Evolutionary conservation across 306 rosid species (phyloP).

Genomic region (Cucurbita moschata): DNA sequence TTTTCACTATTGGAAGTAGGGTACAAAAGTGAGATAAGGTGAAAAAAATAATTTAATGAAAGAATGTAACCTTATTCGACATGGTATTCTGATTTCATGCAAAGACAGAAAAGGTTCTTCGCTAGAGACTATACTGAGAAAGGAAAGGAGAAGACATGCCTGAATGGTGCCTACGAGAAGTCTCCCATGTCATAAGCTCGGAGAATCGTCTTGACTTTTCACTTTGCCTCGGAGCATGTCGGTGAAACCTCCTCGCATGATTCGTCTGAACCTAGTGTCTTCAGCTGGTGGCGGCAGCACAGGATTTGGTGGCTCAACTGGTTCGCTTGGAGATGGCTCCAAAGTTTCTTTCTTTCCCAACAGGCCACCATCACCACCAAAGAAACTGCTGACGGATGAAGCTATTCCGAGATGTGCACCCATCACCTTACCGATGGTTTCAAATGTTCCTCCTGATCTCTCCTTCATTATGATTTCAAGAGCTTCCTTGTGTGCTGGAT

Average conservation of each 20-base stretch:
- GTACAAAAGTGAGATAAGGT: neutral
- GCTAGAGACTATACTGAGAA: neutral
- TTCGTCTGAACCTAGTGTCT: constrained; percentile 81
- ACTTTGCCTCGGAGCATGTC: constrained; percentile 80
- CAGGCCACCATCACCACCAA: constrained; percentile 81
- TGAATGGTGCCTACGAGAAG: neutral
- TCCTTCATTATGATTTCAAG: constrained; percentile 92
- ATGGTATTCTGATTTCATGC: neutral
- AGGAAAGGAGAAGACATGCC: neutral
- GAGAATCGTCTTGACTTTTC: constrained; percentile 52
- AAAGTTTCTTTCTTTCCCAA: constrained; percentile 59
- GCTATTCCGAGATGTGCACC: constrained; percentile 82
- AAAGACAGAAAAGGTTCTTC: neutral
- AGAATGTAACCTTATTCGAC: constrained; percentile 2
- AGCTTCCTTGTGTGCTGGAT: constrained; percentile 98
- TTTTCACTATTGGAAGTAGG: neutral
- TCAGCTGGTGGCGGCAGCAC: constrained; percentile 24
- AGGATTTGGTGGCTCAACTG: constrained; percentile 32
- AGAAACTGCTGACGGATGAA: constrained; percentile 66
- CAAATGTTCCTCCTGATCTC: constrained; percentile 88
- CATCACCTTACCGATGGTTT: constrained; percentile 81
- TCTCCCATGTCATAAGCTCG: constrained; percentile 21
- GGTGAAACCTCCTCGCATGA: constrained; percentile 82
- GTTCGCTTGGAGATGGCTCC: constrained; percentile 26
- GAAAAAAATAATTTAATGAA: neutral